phyloP scores from a whole-genome alignment of 2,329 filamentous ascomycete species.

The Coniochaeta sp. region DNA sequence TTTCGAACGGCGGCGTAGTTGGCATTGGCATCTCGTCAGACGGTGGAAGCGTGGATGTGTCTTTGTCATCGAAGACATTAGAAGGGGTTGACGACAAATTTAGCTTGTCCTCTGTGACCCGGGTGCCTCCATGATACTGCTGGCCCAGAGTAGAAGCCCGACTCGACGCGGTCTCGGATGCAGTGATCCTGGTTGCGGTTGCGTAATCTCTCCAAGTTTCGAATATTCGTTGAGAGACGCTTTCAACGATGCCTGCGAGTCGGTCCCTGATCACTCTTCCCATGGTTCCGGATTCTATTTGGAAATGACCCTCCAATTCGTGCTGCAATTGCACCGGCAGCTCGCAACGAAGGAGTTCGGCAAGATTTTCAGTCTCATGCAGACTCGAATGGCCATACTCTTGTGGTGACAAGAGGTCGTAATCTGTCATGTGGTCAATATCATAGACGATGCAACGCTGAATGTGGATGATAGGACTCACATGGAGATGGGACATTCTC shows the following conservation, averaged over 20 bases:
- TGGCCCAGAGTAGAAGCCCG: not conserved
- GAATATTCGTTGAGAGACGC: not conserved
- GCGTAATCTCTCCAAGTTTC: not conserved
- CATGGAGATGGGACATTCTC: constrained; percentile 7
- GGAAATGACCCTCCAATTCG: not conserved
- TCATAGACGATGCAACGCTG: not conserved
- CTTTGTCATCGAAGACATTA: too few species aligned
- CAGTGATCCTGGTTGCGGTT: too few species aligned
- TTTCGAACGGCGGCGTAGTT: too few species aligned
- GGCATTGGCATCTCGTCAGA: too few species aligned
- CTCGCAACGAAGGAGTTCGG: not conserved
- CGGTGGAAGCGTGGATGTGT: too few species aligned
- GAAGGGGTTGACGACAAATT: too few species aligned
- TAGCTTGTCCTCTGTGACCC: too few species aligned
- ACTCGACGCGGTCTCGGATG: not conserved
- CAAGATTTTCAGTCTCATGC: not conserved
- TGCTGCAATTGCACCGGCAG: not conserved
- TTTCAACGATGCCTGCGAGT: not conserved
- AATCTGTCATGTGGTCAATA: not conserved
- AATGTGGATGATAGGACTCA: not conserved
- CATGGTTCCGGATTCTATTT: not conserved
- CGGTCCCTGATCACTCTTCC: not conserved
- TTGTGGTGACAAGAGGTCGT: not conserved
- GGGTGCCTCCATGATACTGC: not conserved
- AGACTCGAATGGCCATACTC: not conserved